These are phyloP conservation scores for Evernia prunastri DNA, from an alignment of 495 filamentous ascomycete species.

Conservation along the genomic window DNA sequence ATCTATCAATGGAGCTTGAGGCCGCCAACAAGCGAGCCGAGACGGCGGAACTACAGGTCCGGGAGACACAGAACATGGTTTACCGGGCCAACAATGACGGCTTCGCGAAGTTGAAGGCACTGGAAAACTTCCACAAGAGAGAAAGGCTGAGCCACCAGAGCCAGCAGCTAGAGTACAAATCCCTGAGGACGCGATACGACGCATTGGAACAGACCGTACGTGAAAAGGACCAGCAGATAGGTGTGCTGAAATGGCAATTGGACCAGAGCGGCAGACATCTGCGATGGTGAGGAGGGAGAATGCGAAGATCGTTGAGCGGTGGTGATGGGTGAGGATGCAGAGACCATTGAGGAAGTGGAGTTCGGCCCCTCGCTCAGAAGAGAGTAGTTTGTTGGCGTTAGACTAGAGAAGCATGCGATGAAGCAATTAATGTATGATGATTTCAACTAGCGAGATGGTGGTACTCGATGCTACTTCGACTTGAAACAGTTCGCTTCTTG, in stretches of 20 bases:
- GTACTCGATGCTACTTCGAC: neutral
- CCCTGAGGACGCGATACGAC: neutral
- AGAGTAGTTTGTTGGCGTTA: neutral
- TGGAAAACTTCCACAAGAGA: neutral
- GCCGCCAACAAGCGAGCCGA: neutral
- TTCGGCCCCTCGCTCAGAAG: neutral
- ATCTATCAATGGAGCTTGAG: neutral
- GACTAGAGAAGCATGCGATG: neutral
- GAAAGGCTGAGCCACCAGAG: neutral
- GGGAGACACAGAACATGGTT: neutral
- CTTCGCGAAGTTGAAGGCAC: neutral
- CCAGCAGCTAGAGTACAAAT: neutral
- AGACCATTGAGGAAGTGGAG: neutral
- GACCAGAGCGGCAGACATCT: neutral
- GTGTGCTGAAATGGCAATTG: neutral
- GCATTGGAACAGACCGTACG: neutral
- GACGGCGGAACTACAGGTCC: neutral
- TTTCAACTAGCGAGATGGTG: neutral
- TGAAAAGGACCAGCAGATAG: neutral
- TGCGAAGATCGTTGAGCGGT: neutral
- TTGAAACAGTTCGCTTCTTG: too few species aligned
- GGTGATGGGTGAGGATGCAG: neutral
- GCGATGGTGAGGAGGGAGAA: neutral
- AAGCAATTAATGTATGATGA: neutral
- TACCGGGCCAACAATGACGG: neutral